phyloP scores from a whole-genome alignment of 2,329 filamentous ascomycete genomes.

The Colletotrichum sojae region DNA sequence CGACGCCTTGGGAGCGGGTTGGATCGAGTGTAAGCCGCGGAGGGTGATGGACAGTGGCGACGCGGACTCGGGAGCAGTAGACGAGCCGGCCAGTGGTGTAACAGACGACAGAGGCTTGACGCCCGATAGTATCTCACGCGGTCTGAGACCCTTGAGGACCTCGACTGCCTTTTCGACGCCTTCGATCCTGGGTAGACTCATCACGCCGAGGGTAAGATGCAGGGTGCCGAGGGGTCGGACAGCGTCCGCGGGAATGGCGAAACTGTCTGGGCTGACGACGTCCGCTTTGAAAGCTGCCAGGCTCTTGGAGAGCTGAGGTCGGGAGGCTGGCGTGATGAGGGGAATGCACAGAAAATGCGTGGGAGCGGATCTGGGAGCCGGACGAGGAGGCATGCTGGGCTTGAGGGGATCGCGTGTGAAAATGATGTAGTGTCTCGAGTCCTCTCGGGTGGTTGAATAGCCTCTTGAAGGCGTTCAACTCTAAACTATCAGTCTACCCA shows the following conservation, averaged over 20 bases:
- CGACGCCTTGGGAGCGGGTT: slow-evolving; percentile 64
- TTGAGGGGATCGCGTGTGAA: neutral
- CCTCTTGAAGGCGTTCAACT: neutral
- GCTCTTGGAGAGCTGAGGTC: slow-evolving; percentile 74
- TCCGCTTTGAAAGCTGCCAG: slow-evolving; percentile 74
- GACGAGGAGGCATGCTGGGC: slow-evolving; percentile 53
- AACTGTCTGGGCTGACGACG: slow-evolving; percentile 61
- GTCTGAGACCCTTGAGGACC: slow-evolving; percentile 55
- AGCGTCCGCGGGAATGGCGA: slow-evolving; percentile 74
- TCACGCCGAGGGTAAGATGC: slow-evolving; percentile 89
- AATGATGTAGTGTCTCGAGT: neutral
- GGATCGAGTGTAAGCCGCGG: slow-evolving; percentile 73
- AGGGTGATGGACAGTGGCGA: slow-evolving; percentile 60
- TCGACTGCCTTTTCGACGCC: slow-evolving; percentile 58
- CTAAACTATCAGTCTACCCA: neutral
- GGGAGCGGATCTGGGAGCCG: slow-evolving; percentile 57
- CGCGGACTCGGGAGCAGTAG: slow-evolving; percentile 12
- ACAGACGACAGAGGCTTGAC: slow-evolving; percentile 36
- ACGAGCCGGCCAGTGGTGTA: slow-evolving; percentile 40
- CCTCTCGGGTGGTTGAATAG: neutral
- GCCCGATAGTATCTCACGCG: slow-evolving; percentile 56
- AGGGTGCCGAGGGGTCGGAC: slow-evolving; percentile 84
- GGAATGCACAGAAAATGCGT: slow-evolving; percentile 86
- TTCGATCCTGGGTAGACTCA: slow-evolving; percentile 75
- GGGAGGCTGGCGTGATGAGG: slow-evolving; percentile 73